Base-by-base conservation (phyloP, 139 green algal genomes). In the Raphidocelis subcapitata region DNA sequence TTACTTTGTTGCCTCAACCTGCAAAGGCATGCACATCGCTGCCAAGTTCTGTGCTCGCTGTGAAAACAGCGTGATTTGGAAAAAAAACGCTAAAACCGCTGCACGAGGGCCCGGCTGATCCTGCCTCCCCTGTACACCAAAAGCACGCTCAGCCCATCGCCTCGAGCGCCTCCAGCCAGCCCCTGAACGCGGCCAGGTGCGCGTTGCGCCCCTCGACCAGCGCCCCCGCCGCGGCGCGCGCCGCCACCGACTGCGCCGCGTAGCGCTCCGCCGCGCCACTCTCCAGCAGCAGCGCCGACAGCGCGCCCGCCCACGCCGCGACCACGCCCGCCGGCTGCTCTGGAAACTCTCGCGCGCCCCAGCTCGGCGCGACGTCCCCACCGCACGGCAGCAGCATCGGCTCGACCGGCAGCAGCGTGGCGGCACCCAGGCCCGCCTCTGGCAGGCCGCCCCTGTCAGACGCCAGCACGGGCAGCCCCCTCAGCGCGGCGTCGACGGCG, bases 401-500 rank as follows among this genome's bases (percentile, higher is more conserved):
- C 14, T 46, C 15, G 5, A 78, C 72, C 8, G 62, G 37, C 54
- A 72, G 24, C 16, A 72, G 51, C 10, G 29, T 26, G 46, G 62
- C 62, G 26, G 72, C 52, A 24, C 62, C 72, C 23, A 72, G 36
- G 5, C 31, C 52, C 44, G 62, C 72, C 51, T 78, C 72, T 36
- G 46, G 10, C 29, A 63, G n/a, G 20, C 60, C 72, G 61, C 81
- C 82, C 52, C 72, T 41, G 60, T 81, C 37, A 55, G 74, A 82
- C 31, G 76, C 63, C 0, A 87, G 20, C 1, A 47, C 71, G 8
- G 82, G 82, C 28, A 87, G 16, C 3, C 82, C 82, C 23, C 79
- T 20, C 49, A 83, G 72, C 64, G 81, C 21, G 1, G 69, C 75
- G 23, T 85, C 82, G 8, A 73, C 76, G 1, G 80, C 82, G 60